Percentiles rank a stretch among this genome's conserved stretches.
These are phyloP conservation scores for Adansonia digitata DNA, from an alignment of 345 rosid genomes.

Conservation along the genomic window DNA sequence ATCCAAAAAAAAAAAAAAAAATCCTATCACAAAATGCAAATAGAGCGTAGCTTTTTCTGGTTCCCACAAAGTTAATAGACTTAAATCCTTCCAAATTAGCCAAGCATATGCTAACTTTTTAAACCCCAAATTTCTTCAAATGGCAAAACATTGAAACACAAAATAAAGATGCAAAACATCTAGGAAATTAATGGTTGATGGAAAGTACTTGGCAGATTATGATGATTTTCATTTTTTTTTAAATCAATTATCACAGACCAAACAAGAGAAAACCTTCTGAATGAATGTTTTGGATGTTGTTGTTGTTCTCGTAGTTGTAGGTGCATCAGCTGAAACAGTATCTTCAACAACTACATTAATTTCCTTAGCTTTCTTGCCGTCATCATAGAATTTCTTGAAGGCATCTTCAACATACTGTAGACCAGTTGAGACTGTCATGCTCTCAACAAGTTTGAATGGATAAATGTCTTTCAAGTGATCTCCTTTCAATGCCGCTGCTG, in stretches of 20 bases:
- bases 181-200: not conserved
- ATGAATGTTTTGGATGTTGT: conserved; percentile 24
- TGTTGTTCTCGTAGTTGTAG: conserved; percentile 10
- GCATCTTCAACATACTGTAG: conserved; percentile 45
- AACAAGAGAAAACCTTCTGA: conserved; percentile 49
- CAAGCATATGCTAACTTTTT: not conserved
- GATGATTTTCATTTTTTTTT: not conserved
- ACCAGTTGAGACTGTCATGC: conserved; percentile 43
- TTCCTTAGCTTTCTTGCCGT: conserved; percentile 41
- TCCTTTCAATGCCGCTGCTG: conserved; percentile 61
- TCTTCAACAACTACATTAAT: conserved; percentile 30
- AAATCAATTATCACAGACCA: conserved; percentile 41
- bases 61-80: not conserved
- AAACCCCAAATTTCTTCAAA: not conserved
- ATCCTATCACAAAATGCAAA: not conserved
- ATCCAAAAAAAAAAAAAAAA: not conserved
- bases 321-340: conserved; percentile 21
- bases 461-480: conserved; percentile 37
- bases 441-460: conserved; percentile 42
- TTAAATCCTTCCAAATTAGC: not conserved
- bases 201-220: not conserved
- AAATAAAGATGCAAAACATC: not conserved
- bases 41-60: not conserved
- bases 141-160: not conserved
- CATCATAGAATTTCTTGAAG: conserved; percentile 34